Evolutionary conservation across 805 yeast genomes (phyloP).

Genomic region (Saccharomycopsis sp.): DNA sequence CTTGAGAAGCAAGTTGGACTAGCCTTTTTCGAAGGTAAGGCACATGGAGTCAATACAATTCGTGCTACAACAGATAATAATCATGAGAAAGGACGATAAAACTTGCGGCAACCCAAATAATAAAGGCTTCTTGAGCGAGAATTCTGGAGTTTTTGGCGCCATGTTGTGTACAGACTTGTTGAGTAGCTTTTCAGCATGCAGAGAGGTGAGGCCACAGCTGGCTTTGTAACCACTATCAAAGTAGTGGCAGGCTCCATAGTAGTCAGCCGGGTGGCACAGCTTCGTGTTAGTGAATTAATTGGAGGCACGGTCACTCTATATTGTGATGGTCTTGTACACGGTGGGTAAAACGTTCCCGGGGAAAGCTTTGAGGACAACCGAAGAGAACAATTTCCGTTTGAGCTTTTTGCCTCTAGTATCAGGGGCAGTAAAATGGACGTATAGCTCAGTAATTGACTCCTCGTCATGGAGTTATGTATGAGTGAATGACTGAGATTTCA

Average conservation of each 20-base stretch:
- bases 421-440: background rate
- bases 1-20: slow-evolving; percentile 35
- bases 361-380: slow-evolving; percentile 17
- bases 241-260: too few relatives aligned
- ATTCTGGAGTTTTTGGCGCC: slow-evolving; percentile 34
- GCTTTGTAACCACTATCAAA: too few relatives aligned
- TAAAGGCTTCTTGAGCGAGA: slow-evolving; percentile 33
- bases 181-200: slow-evolving; percentile 12
- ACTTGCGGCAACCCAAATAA: slow-evolving; percentile 41
- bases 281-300: background rate
- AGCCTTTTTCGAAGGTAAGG: slow-evolving; percentile 39
- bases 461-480: background rate
- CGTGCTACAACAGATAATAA: slow-evolving; percentile 42
- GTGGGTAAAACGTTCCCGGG: slow-evolving; percentile 32
- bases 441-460: background rate
- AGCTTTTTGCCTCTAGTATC: background rate
- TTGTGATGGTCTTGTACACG: slow-evolving; percentile 34
- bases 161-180: slow-evolving; percentile 31
- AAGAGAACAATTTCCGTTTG: background rate
- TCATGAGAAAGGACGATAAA: slow-evolving; percentile 44
- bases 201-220: slow-evolving; percentile 28
- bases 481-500: background rate
- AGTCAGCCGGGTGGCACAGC: background rate
- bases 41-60: slow-evolving; percentile 41
- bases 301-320: slow-evolving; percentile 25